Evolutionary conservation across 345 rosid species (phyloP).

Genomic region (Durio zibethinus): DNA sequence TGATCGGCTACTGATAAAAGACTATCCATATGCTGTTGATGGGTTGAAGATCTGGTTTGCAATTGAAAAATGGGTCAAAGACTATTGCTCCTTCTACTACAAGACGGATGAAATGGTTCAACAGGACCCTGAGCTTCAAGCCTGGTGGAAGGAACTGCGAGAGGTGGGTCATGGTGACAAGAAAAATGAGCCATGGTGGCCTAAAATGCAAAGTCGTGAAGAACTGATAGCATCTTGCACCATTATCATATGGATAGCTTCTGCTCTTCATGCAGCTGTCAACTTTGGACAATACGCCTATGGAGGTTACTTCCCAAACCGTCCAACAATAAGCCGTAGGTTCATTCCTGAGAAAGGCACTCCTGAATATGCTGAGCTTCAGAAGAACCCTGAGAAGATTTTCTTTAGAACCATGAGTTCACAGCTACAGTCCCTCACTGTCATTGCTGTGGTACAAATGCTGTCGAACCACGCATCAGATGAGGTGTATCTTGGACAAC

Average conservation of each 20-base stretch:
- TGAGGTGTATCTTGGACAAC: constrained; percentile 62
- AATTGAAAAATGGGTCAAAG: constrained; percentile 64
- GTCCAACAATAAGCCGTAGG: constrained; percentile 73
- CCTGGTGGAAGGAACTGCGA: constrained; percentile 77
- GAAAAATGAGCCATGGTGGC: constrained; percentile 75
- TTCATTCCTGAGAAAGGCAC: constrained; percentile 54
- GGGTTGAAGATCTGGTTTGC: constrained; percentile 88
- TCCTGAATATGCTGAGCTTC: constrained; percentile 51
- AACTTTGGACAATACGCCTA: constrained; percentile 86
- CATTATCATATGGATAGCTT: constrained; percentile 78
- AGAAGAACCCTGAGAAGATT: constrained; percentile 41
- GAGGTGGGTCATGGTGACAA: constrained; percentile 71
- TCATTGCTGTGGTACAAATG: constrained; percentile 51
- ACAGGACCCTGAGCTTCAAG: constrained; percentile 61
- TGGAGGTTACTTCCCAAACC: constrained; percentile 82
- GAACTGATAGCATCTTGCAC: constrained; percentile 65
- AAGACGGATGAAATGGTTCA: constrained; percentile 45
- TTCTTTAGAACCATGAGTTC: constrained; percentile 53
- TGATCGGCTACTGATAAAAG: constrained; percentile 56
- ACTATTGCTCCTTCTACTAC: constrained; percentile 69
- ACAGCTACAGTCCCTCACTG: constrained; percentile 47
- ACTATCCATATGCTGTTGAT: constrained; percentile 85
- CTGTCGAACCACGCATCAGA: constrained; percentile 58
- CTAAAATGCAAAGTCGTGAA: constrained; percentile 43
- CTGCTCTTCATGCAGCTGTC: constrained; percentile 87